Percentiles rank a stretch among this genome's conserved stretches.
phyloP scores from a whole-genome alignment of 495 filamentous ascomycete species.

The Trichodelitschia bisporula region DNA sequence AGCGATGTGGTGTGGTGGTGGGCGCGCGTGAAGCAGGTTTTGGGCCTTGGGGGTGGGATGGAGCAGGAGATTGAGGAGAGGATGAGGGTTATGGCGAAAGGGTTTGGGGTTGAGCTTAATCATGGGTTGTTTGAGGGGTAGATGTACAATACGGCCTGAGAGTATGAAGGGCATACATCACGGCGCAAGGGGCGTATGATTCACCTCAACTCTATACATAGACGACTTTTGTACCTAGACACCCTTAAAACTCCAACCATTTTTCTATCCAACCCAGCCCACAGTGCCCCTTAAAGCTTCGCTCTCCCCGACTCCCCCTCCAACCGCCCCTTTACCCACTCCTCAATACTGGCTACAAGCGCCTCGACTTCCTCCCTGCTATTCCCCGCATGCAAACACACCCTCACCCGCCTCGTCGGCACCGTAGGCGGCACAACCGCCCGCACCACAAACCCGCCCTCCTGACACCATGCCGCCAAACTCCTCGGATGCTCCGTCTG shows the following conservation, averaged over 20 bases:
- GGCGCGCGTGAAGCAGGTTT: conserved; percentile 43
- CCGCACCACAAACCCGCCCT: conserved; percentile 23
- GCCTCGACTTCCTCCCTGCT: conserved; percentile 19
- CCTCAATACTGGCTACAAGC: conserved; percentile 18
- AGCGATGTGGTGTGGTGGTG: conserved; percentile 71
- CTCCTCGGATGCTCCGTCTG: conserved; percentile 20
- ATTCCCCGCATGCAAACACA: conserved; percentile 31
- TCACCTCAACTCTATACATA: no score
- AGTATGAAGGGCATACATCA: conserved; percentile 7
- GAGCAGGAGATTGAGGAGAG: conserved; percentile 77
- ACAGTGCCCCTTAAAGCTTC: no score
- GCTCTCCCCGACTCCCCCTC: no score
- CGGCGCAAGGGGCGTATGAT: no score
- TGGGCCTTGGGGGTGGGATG: conserved; percentile 61
- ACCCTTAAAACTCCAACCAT: no score
- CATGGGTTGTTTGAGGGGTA: conserved; percentile 74
- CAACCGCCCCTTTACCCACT: conserved; percentile 17
- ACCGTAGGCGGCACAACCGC: conserved; percentile 31
- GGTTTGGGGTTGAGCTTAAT: conserved; percentile 76
- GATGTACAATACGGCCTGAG: no score
- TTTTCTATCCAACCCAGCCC: conserved; percentile 1
- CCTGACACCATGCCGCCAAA: conserved; percentile 26
- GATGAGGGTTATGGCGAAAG: conserved; percentile 69
- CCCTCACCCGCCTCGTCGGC: conserved; percentile 23
- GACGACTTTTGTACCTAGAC: no score